phyloP scores from a whole-genome alignment of 2,329 filamentous ascomycete species.

The Verticillium klebahnii region DNA sequence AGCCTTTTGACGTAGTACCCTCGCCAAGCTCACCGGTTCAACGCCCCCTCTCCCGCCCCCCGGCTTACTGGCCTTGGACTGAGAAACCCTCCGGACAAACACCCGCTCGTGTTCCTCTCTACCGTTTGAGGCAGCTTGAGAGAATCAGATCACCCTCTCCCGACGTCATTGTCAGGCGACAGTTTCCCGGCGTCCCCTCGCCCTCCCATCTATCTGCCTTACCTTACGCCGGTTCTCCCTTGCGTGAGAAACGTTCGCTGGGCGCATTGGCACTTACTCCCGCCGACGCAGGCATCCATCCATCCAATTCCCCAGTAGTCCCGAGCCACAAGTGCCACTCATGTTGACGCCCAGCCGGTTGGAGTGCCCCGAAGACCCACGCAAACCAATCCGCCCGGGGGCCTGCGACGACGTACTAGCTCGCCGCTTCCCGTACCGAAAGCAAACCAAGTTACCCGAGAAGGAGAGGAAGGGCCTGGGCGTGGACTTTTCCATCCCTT shows the following conservation, averaged over 20 bases:
- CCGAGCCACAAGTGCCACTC: too few species aligned
- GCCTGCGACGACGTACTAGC: not conserved
- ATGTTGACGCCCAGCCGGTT: not conserved
- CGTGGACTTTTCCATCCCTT: not conserved
- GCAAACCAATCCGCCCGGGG: not conserved
- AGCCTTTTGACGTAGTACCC: not conserved
- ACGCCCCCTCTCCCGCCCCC: not conserved
- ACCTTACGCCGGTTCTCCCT: too few species aligned
- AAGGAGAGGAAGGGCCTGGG: not conserved
- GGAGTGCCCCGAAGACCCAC: not conserved
- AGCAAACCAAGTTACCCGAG: not conserved
- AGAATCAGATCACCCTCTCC: not conserved
- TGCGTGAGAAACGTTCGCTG: too few species aligned
- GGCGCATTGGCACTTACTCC: too few species aligned
- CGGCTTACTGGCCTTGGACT: not conserved
- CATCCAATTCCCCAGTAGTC: too few species aligned
- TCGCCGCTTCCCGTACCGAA: not conserved
- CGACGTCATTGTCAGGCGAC: not conserved
- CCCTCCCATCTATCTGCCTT: too few species aligned
- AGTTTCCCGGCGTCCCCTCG: not conserved
- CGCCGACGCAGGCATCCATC: too few species aligned
- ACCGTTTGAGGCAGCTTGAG: too few species aligned
- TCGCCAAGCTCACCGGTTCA: not conserved
- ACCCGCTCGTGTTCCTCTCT: too few species aligned
- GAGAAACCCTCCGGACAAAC: not conserved